Conservation (phyloP, 2,329 filamentous ascomycete genomes). For the Penicillium sp. region DNA sequence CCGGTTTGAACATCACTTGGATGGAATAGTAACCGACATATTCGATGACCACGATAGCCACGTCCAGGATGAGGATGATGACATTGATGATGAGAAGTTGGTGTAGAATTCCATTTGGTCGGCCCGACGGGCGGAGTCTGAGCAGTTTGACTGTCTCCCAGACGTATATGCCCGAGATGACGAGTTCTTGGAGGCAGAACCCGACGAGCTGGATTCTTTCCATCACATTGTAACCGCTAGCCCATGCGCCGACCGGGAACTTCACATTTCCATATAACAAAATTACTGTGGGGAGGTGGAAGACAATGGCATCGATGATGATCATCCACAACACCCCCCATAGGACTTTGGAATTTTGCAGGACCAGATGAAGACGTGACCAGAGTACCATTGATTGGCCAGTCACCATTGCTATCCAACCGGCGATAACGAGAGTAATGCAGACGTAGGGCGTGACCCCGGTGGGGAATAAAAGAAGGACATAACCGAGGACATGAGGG, state of each 20-base stretch:
- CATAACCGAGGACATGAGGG: slow-evolving; percentile 45
- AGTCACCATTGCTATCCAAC: slow-evolving; percentile 50
- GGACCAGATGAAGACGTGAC: slow-evolving; percentile 51
- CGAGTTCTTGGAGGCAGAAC: slow-evolving; percentile 58
- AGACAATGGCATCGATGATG: slow-evolving; percentile 43
- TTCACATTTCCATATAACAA: slow-evolving; percentile 43
- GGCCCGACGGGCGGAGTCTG: slow-evolving; percentile 22
- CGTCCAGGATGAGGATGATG: slow-evolving; percentile 52
- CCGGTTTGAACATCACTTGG: slow-evolving; percentile 47
- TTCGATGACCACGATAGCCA: slow-evolving; percentile 45
- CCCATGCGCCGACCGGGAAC: slow-evolving; percentile 20
- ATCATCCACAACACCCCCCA: slow-evolving; percentile 49
- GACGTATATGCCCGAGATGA: slow-evolving; percentile 58
- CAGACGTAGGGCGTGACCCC: slow-evolving; percentile 36
- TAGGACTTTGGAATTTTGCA: slow-evolving; percentile 40
- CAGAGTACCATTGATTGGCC: slow-evolving; percentile 53
- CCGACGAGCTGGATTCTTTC: slow-evolving; percentile 58
- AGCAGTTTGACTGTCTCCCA: slow-evolving; percentile 48
- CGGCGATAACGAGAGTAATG: slow-evolving; percentile 41
- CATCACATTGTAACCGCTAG: slow-evolving; percentile 44
- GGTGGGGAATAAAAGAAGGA: slow-evolving; percentile 47
- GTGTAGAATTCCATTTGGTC: slow-evolving; percentile 23
- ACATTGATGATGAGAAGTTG: slow-evolving; percentile 59
- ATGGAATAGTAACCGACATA: slow-evolving; percentile 45
- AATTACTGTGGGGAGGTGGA: slow-evolving; percentile 46